Evolutionary conservation across 345 rosid species (phyloP).

Genomic region (Eutrema japonicum): DNA sequence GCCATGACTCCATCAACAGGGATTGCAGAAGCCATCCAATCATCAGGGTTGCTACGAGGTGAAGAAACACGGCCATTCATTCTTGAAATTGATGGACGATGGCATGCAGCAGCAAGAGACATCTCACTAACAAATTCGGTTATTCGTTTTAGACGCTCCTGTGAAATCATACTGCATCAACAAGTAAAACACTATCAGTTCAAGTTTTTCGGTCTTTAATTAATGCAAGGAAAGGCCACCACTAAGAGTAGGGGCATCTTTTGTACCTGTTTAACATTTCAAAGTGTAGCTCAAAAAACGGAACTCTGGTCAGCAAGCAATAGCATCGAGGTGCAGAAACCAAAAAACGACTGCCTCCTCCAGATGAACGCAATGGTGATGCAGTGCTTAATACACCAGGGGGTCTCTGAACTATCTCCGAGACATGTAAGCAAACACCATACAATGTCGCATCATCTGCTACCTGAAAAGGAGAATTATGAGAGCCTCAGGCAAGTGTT

Average conservation of each 20-base stretch:
- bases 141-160: conserved; percentile 93
- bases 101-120: conserved; percentile 64
- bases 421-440: conserved; percentile 89
- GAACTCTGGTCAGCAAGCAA: conserved; percentile 88
- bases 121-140: conserved; percentile 79
- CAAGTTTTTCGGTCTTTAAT: conserved; percentile 15
- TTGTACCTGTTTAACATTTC: conserved; percentile 94
- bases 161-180: conserved; percentile 90
- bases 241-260: conserved; percentile 30
- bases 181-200: conserved; percentile 41
- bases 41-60: conserved; percentile 49
- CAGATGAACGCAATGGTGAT: conserved; percentile 59
- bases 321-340: conserved; percentile 99
- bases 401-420: conserved; percentile 93
- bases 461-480: conserved; percentile 58
- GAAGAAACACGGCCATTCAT: conserved; percentile 46
- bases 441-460: conserved; percentile 90
- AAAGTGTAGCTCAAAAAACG: conserved; percentile 94
- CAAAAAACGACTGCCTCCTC: conserved; percentile 71
- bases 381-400: conserved; percentile 71
- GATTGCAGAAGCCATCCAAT: conserved; percentile 86
- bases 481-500: conserved; percentile 11
- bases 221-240: conserved; percentile 26
- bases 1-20: conserved; percentile 74
- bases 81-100: conserved; percentile 50